Evolutionary conservation across 2,329 filamentous ascomycete genomes (phyloP), one percentile per base, ranked within the genome.

Genomic region (Simplicillium sp.): DNA sequence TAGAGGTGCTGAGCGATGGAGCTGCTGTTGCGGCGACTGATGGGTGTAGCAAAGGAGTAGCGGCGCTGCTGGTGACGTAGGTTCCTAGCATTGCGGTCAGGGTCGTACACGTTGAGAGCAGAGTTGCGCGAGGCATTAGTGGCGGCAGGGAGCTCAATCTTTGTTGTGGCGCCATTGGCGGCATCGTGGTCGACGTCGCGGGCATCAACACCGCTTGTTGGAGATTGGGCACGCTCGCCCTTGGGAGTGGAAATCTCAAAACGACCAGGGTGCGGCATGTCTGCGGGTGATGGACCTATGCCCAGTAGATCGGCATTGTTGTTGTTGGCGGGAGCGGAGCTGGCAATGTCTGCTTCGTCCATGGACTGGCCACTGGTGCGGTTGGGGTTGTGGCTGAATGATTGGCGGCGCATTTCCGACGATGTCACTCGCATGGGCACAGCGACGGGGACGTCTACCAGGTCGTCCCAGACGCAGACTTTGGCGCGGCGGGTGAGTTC

Each of bases 401-500:
- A 78, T 80, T 33, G 20, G 40, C 84, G 77, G 44, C 82, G 80
- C 68, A 87, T 82, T 55, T 97, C 90, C n/a, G 81, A 80, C 4
- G 86, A 90, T 7, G 89, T 84, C 8, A 78, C 77, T 38, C 86
- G 81, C 71, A 98, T 82, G 17, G 90, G 90, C 28, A 96, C 87
- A 3, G 89, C 92, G 37, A 97, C 83, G 2, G 92, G 92, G 13
- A 98, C 85, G 54, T 98, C 92, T 16, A 98, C 92, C 16, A 97
- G 68, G 56, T 98, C 92, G 55, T 98, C 92, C 92, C 92, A 98
- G 11, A 98, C 90, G 53, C 88, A 95, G 14, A 98, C 90, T 52
- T 90, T 81, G 37, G 87, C 84, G 50, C 92, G 76, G 47, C 92
- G 77, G 4, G 92, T 97, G 40, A 98, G 75, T 63, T 97, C 92